These are phyloP conservation scores for Pleurotus tuber-regium DNA, from an alignment of 768 basidiomycete species.

Conservation along the genomic window DNA sequence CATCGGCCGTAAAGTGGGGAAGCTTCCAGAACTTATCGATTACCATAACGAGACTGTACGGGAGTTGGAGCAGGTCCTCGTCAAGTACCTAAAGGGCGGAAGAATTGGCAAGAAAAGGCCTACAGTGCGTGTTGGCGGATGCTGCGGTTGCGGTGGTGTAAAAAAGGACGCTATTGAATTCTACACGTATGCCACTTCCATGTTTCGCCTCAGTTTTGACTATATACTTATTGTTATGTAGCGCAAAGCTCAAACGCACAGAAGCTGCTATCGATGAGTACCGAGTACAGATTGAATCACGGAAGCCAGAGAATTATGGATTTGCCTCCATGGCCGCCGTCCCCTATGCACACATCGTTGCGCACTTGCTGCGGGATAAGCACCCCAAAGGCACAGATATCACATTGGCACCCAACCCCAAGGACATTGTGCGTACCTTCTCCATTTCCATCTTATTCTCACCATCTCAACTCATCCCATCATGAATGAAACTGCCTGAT, in stretches of 20 bases:
- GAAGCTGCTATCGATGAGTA: constrained; percentile 74
- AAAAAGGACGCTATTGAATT: constrained; percentile 93
- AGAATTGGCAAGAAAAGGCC: constrained; percentile 80
- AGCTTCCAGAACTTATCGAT: constrained; percentile 87
- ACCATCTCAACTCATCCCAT: constrained; percentile 8
- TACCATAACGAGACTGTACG: constrained; percentile 94
- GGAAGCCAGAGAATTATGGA: constrained; percentile 85
- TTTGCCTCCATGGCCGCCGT: constrained; percentile 90
- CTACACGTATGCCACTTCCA: constrained; percentile 65
- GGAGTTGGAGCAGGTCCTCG: constrained; percentile 85
- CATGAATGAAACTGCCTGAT: too few relatives aligned
- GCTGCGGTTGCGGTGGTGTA: constrained; percentile 77
- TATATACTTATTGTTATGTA: constrained; percentile 19
- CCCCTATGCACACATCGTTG: constrained; percentile 85
- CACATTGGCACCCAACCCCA: constrained; percentile 81
- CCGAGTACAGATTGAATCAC: constrained; percentile 67
- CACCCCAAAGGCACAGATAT: constrained; percentile 72
- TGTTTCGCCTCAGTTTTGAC: not conserved
- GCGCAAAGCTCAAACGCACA: constrained; percentile 57
- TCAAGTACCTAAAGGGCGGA: constrained; percentile 85
- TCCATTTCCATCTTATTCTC: not conserved
- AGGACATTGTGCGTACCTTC: constrained; percentile 66
- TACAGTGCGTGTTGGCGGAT: constrained; percentile 74
- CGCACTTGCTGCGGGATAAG: constrained; percentile 65
- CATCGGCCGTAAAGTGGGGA: constrained; percentile 83